Base-by-base conservation (phyloP, 441 rosid species). In the Erodium moschatum region DNA sequence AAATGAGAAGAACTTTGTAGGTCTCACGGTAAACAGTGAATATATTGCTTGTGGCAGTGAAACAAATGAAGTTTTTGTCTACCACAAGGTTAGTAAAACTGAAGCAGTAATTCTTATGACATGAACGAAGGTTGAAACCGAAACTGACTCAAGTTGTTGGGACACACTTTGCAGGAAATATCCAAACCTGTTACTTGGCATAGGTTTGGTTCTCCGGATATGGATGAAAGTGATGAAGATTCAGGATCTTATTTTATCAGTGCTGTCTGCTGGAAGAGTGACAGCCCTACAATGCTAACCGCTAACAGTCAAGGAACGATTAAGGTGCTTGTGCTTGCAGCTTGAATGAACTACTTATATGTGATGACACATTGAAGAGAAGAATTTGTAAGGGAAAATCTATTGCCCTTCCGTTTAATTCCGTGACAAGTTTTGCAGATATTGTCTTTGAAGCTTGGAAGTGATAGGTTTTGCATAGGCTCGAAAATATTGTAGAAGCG, bases 281-380 rank as follows among this genome's bases (percentile, higher is more conserved):
- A 86, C 60, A 86, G 94, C 76, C 92, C 96, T 63, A 95, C 97
- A 3, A 90, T 95, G 92, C 84, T 95, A 44, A 80, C 92, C 58
- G 99, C 99, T 19, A 92, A 95, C 78, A 95, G 99, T 82, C 98
- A 90, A 82, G 99, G 99, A 69, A 95, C 96, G 8, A 90, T 92
- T 60, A 92, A 92, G 81, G 98, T 90, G 13, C 79, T 92, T 16
- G 90, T 89, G 67, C 95, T 95, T 19, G 95, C 97, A 15, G 87
- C 94, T 9, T 93, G 81, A 88, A 35, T 24, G n/a, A 16, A 16
- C n/a, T 60, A 44, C 31, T 31, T 18, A 65, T 67, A 69, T 2
- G 18, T n/a, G 56, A 50, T 12, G 56, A 50, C 12, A 4, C 5
- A n/a, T 2, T n/a, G 56, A 50, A 50, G 56, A 15, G 5, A 50